phyloP scores from a whole-genome alignment of 768 basidiomycete species.

The Phlebiopsis gigantea region DNA sequence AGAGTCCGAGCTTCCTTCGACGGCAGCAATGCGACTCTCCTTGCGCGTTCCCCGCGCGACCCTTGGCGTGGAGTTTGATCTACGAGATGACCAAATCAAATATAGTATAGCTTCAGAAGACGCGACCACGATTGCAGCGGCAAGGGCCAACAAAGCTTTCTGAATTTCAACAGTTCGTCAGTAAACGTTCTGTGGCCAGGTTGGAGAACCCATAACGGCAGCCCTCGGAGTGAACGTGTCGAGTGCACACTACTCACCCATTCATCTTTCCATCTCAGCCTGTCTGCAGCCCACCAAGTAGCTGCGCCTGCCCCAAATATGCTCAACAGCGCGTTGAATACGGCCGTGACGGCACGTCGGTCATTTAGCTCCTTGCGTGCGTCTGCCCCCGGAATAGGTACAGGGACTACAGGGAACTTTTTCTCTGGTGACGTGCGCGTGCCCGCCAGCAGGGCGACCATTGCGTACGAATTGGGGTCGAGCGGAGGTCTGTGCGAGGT shows the following conservation, averaged over 20 bases:
- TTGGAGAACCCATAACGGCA: neutral
- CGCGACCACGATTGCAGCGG: constrained; percentile 61
- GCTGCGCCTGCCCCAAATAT: constrained; percentile 61
- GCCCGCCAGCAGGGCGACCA: constrained; percentile 75
- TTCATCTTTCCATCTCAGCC: constrained; percentile 62
- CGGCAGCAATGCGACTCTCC: neutral
- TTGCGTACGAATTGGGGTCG: constrained; percentile 52
- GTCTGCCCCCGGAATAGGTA: constrained; percentile 37
- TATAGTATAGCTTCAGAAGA: constrained; percentile 65
- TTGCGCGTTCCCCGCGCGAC: neutral
- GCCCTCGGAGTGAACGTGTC: neutral
- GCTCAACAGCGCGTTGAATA: constrained; percentile 70
- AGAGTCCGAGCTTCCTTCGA: neutral
- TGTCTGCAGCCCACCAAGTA: constrained; percentile 67
- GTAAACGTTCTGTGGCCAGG: neutral
- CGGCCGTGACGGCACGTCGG: constrained; percentile 58
- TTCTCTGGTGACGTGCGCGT: constrained; percentile 74
- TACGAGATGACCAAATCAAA: constrained; percentile 65
- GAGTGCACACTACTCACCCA: constrained; percentile 48
- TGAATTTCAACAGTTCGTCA: constrained; percentile 13
- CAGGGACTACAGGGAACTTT: constrained; percentile 48
- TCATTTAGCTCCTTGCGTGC: constrained; percentile 46
- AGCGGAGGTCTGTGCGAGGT: constrained; percentile 38
- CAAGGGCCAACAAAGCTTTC: constrained; percentile 56
- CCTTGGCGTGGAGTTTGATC: constrained; percentile 19